phyloP scores from a whole-genome alignment of 1,284 basidiomycete species.

The Irpex sp. region DNA sequence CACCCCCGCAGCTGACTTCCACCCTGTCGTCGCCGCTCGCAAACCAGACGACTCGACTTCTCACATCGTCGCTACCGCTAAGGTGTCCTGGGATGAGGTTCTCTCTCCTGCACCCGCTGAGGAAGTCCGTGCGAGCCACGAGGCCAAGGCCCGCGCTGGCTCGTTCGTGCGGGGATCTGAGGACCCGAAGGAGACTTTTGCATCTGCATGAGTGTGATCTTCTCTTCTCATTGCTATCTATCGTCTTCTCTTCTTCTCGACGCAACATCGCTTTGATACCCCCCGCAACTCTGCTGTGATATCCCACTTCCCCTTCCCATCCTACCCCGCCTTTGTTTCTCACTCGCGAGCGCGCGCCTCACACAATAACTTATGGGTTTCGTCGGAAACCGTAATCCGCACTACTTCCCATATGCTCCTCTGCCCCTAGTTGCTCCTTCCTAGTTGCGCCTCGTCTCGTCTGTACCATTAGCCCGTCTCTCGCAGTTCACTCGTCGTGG shows the following conservation, averaged over 20 bases:
- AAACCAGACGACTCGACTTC: slow-evolving; percentile 14
- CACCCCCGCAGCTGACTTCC: slow-evolving; percentile 28
- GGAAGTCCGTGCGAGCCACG: background rate
- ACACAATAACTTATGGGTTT: too few relatives aligned
- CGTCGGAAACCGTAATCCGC: background rate
- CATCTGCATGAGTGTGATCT: background rate
- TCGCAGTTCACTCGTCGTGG: background rate
- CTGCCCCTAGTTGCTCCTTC: background rate
- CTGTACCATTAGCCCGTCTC: background rate
- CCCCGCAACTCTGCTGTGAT: background rate
- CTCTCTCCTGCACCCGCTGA: slow-evolving; percentile 11
- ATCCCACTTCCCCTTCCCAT: background rate
- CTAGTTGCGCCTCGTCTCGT: background rate
- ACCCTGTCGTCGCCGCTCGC: slow-evolving; percentile 17
- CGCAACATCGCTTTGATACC: too few relatives aligned
- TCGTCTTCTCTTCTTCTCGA: background rate
- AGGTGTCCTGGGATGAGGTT: slow-evolving; percentile 24
- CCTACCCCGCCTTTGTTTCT: too few relatives aligned
- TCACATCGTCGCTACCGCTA: slow-evolving; percentile 20
- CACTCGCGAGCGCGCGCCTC: too few relatives aligned
- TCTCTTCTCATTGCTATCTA: background rate
- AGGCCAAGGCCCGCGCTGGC: background rate
- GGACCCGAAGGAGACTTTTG: slow-evolving; percentile 4
- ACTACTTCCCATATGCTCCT: background rate
- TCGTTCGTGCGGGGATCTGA: background rate